Percentiles rank a stretch among this genome's conserved stretches.
Evolutionary conservation across 1,284 basidiomycete genomes (phyloP).

Genomic region (Fomitopsis schrenkii): DNA sequence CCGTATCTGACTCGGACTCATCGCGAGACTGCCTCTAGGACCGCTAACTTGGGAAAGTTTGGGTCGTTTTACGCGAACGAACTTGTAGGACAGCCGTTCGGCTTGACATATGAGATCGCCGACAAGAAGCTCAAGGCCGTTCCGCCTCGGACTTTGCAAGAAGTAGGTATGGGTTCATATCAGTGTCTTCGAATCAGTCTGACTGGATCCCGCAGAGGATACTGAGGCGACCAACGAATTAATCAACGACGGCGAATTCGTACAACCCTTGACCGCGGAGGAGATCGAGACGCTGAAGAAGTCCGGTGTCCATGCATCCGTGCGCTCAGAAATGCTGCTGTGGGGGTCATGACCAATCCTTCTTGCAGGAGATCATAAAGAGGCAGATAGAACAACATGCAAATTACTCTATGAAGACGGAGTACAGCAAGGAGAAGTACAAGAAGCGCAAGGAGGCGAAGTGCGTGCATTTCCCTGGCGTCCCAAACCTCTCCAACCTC

Average conservation of each 20-base stretch:
- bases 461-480: conserved; percentile 40
- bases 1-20: conserved; percentile 3
- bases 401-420: conserved; percentile 89
- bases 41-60: conserved; percentile 65
- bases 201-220: conserved; percentile 55
- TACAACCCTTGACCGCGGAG: conserved; percentile 74
- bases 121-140: conserved; percentile 62
- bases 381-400: conserved; percentile 89
- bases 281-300: conserved; percentile 82
- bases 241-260: conserved; percentile 76
- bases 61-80: conserved; percentile 70
- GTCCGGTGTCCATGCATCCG: conserved; percentile 71
- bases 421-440: conserved; percentile 97
- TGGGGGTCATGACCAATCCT: not conserved
- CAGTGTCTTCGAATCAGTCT: conserved; percentile 2
- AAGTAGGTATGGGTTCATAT: conserved; percentile 54
- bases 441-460: conserved; percentile 93
- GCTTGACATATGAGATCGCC: conserved; percentile 73
- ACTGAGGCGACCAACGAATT: conserved; percentile 88
- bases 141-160: conserved; percentile 61
- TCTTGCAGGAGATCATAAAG: conserved; percentile 81
- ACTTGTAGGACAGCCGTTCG: conserved; percentile 71
- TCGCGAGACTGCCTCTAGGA: conserved; percentile 36
- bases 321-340: conserved; percentile 27
- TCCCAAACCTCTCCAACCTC: not conserved